Evolutionary conservation across 169 alveolate species (phyloP), one percentile per base, ranked within the genome.

Genomic region (Neospora caninum): DNA sequence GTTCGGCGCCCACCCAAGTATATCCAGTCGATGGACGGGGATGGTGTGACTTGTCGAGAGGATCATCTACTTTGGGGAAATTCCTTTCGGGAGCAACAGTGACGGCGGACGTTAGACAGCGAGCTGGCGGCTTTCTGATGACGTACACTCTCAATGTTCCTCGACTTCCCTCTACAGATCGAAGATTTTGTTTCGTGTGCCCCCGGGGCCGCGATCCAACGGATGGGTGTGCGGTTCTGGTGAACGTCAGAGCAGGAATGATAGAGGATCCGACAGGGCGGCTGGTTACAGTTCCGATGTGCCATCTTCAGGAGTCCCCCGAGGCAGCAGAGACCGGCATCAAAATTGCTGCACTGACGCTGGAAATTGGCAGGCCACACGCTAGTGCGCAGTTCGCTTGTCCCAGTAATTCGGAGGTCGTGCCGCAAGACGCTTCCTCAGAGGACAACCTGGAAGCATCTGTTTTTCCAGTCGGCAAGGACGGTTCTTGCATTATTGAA

Each of bases 141-240:
- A 78, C 42, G 39, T 78, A 78, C 86, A 78, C 39, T 0, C 86
- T 78, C 39, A 78, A 18, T 20, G 86, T 38, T 20, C 86, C 86
- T n/a, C 22, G 27, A 16, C 86, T 78, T 20, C 86, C 86, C 43
- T 10, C 22, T 6, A 36, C 86, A 16, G 45, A 78, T 13, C 4
- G 31, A 25, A 6, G 31, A 10, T 38, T 78, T 29, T 78, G 86
- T 78, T 38, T 7, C 45, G 49, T 78, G 9, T 78, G 86, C 86
- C 27, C 45, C 13, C 39, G 45, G 86, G 4, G 20, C 39, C 39
- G 42, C 10, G 45, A 78, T n/a, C 39, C 86, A 25, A 25, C 49
- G 49, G 42, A 78, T 43, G 45, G 86, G 9, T 78, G 86, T n/a
- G 86, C 49, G 10, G 86, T 78, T 29, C 86, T 78, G 39, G 86